phyloP scores from a whole-genome alignment of 202 grass and related monocot genomes.

The Brachypodium distachyon region DNA sequence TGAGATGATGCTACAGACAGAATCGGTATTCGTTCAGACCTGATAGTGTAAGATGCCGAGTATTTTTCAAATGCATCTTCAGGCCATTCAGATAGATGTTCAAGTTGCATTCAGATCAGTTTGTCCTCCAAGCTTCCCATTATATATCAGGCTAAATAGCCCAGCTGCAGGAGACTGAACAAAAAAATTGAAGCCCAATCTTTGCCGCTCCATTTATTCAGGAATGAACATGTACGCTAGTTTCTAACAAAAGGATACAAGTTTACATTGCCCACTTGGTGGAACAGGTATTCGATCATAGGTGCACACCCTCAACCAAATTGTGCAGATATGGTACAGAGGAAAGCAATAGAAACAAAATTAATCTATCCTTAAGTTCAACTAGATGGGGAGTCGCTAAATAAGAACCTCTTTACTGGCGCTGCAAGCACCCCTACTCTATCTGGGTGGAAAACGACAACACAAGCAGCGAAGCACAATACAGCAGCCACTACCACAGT shows the following conservation, averaged over 20 bases:
- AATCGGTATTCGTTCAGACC: not conserved
- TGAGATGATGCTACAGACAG: not conserved
- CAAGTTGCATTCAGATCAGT: not conserved
- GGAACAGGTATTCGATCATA: not conserved
- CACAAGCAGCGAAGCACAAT: constrained; percentile 67
- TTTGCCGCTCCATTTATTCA: not conserved
- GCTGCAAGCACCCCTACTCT: constrained; percentile 38
- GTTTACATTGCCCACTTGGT: not conserved
- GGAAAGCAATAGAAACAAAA: not conserved
- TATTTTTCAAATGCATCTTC: not conserved
- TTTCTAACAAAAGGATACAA: not conserved
- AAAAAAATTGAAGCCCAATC: not conserved
- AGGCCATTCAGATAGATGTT: not conserved
- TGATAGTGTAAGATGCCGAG: not conserved
- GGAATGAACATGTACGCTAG: not conserved
- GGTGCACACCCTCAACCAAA: not conserved
- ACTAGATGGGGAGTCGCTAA: constrained; percentile 40
- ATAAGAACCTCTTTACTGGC: constrained; percentile 67
- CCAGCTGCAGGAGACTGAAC: not conserved
- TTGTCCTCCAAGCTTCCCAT: not conserved
- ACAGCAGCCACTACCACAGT: constrained; percentile 45
- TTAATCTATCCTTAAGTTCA: constrained; percentile 16
- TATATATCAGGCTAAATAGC: not conserved
- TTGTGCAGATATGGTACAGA: constrained; percentile 13
- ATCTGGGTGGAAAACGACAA: constrained; percentile 62